phyloP scores from a whole-genome alignment of 768 basidiomycete species.

The Boletus tomentosulus region DNA sequence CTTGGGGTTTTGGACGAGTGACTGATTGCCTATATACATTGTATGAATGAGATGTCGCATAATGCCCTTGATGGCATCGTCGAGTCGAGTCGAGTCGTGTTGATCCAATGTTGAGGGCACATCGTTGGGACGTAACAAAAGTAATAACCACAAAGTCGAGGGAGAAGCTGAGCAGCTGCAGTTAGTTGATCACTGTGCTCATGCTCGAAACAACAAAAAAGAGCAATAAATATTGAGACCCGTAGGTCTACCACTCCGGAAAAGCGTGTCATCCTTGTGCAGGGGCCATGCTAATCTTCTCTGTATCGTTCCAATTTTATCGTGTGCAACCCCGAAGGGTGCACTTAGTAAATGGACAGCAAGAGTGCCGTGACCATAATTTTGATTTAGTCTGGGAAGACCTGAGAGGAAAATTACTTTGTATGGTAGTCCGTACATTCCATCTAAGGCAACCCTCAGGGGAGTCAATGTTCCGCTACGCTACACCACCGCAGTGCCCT shows the following conservation, averaged over 20 bases:
- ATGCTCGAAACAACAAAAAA: too few relatives aligned
- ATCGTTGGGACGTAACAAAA: constrained; percentile 62
- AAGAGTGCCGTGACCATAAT: constrained; percentile 1
- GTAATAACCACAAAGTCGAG: too few relatives aligned
- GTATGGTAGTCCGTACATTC: not conserved
- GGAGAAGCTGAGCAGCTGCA: too few relatives aligned
- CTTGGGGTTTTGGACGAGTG: constrained; percentile 47
- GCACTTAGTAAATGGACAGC: constrained; percentile 29
- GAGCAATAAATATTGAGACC: too few relatives aligned
- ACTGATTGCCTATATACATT: too few relatives aligned
- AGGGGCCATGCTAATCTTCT: too few relatives aligned
- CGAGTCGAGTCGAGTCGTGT: constrained; percentile 32
- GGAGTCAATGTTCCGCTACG: not conserved
- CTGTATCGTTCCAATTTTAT: too few relatives aligned
- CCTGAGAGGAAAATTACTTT: not conserved
- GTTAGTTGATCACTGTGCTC: too few relatives aligned
- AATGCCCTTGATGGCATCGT: constrained; percentile 61
- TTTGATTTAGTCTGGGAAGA: constrained; percentile 19
- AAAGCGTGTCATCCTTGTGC: too few relatives aligned
- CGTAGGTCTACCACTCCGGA: too few relatives aligned
- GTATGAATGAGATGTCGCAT: too few relatives aligned
- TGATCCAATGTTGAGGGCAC: constrained; percentile 69
- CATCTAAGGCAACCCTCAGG: not conserved
- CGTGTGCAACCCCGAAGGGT: constrained; percentile 32
- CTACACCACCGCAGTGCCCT: constrained; percentile 33